Conservation (phyloP, 192 early-diverging fungal genomes). For the Geranomyces variabilis region DNA sequence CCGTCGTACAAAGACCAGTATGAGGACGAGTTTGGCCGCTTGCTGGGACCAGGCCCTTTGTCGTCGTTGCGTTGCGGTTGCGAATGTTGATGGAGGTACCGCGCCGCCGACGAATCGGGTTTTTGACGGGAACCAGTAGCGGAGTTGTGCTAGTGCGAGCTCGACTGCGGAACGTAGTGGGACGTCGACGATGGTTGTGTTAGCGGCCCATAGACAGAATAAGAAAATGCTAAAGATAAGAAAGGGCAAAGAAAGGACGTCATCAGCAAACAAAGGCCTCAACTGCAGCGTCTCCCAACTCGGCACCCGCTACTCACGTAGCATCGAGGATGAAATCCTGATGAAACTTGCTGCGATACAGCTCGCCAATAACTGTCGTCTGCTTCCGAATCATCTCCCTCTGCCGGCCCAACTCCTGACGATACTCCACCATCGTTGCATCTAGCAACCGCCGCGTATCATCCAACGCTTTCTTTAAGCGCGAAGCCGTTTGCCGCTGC, state of each 20-base stretch:
- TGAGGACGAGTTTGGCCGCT: slow-evolving; percentile 31
- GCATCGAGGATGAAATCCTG: slow-evolving; percentile 49
- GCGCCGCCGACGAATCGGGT: background rate
- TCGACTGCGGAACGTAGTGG: slow-evolving; percentile 36
- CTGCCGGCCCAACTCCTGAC: slow-evolving; percentile 42
- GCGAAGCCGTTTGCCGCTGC: slow-evolving; percentile 32
- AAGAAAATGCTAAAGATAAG: slow-evolving; percentile 36
- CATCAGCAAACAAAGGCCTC: too few species aligned
- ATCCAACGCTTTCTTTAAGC: slow-evolving; percentile 37
- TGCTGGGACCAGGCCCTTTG: slow-evolving; percentile 34
- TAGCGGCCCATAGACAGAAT: slow-evolving; percentile 40
- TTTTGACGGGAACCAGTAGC: slow-evolving; percentile 20
- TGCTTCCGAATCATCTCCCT: slow-evolving; percentile 38
- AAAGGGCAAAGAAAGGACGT: background rate
- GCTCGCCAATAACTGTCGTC: slow-evolving; percentile 32
- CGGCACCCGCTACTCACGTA: too few species aligned
- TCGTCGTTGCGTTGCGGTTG: background rate
- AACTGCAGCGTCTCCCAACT: slow-evolving; percentile 9
- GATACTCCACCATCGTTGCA: slow-evolving; percentile 44
- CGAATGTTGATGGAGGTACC: background rate
- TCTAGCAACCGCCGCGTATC: slow-evolving; percentile 35
- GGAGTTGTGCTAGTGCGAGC: slow-evolving; percentile 25
- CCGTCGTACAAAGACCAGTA: slow-evolving; percentile 32
- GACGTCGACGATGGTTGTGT: slow-evolving; percentile 44
- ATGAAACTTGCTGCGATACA: slow-evolving; percentile 40